Evolutionary conservation across 352 stramenopile genomes (phyloP).

Genomic region (Albugo laibachii): DNA sequence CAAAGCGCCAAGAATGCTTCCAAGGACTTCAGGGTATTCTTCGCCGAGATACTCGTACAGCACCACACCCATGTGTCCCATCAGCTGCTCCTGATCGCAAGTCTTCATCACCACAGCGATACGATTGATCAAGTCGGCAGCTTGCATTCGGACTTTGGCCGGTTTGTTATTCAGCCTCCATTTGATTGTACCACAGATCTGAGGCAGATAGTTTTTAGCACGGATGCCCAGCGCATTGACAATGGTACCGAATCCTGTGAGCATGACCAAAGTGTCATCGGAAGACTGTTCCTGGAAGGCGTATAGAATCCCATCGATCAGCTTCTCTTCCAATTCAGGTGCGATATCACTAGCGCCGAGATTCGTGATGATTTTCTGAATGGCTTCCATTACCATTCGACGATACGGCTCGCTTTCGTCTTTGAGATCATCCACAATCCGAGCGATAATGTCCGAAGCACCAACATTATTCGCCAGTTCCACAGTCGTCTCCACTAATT

Average conservation of each 20-base stretch:
- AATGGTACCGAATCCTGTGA: constrained; percentile 96
- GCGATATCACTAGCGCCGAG: constrained; percentile 93
- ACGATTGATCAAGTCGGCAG: constrained; percentile 94
- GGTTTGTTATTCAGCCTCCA: constrained; percentile 99
- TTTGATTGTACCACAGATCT: constrained; percentile 98
- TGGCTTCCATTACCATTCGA: constrained; percentile 98
- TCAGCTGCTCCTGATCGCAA: constrained; percentile 95
- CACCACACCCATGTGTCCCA: constrained; percentile 97
- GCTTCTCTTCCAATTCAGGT: constrained; percentile 91
- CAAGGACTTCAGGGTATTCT: constrained; percentile 98
- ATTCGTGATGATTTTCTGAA: constrained; percentile 97
- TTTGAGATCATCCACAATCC: constrained; percentile 98
- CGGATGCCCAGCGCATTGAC: constrained; percentile 94
- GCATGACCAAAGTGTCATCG: constrained; percentile 88
- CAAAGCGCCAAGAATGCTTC: constrained; percentile 94
- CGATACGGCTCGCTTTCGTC: constrained; percentile 98
- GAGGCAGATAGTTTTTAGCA: constrained; percentile 95
- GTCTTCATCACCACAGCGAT: constrained; percentile 98
- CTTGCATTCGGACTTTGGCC: constrained; percentile 97
- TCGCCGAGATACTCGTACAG: constrained; percentile 99
- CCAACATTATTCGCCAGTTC: constrained; percentile 98
- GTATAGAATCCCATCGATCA: constrained; percentile 99
- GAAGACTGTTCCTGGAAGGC: constrained; percentile 96
- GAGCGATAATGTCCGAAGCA: constrained; percentile 93
- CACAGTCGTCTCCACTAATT: constrained; percentile 97